Evolutionary conservation across 768 basidiomycete genomes (phyloP).

Genomic region (Termitomyces sp.): DNA sequence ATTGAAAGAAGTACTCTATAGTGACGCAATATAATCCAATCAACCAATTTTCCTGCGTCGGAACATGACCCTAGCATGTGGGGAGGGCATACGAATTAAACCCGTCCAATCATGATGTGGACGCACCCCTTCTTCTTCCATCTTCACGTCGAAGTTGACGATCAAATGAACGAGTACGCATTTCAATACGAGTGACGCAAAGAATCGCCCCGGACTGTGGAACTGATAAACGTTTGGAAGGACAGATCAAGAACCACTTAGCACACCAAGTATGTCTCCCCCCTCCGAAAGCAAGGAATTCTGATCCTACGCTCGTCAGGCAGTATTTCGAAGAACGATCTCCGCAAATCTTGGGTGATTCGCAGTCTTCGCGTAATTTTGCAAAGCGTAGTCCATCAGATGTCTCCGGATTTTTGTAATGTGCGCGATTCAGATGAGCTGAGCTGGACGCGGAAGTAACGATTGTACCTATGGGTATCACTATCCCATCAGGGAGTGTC

Average conservation of each 20-base stretch:
- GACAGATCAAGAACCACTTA: not conserved
- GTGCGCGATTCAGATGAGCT: constrained; percentile 18
- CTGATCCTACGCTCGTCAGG: constrained; percentile 17
- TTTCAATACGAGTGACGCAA: constrained; percentile 37
- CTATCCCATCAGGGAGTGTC: not conserved
- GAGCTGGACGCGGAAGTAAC: not conserved
- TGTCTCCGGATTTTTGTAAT: constrained; percentile 23
- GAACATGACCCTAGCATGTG: constrained; percentile 22
- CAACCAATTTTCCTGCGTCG: constrained; percentile 4
- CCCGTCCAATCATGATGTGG: constrained; percentile 19
- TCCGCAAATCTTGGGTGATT: not conserved
- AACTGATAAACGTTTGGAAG: not conserved
- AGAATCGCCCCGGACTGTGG: constrained; percentile 33
- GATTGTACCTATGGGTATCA: not conserved
- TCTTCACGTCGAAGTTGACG: constrained; percentile 32
- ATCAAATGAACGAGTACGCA: constrained; percentile 38
- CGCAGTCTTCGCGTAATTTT: constrained; percentile 6
- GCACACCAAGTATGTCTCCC: constrained; percentile 25
- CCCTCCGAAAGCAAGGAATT: constrained; percentile 9
- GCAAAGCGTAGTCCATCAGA: constrained; percentile 40
- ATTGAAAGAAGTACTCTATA: not conserved
- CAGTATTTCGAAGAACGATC: not conserved
- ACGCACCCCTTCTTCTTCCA: constrained; percentile 14
- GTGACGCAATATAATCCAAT: not conserved
- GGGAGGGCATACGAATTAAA: constrained; percentile 16